These are phyloP conservation scores for Simplicillium sp. DNA, from an alignment of 2,329 filamentous ascomycete species.

Conservation along the genomic window DNA sequence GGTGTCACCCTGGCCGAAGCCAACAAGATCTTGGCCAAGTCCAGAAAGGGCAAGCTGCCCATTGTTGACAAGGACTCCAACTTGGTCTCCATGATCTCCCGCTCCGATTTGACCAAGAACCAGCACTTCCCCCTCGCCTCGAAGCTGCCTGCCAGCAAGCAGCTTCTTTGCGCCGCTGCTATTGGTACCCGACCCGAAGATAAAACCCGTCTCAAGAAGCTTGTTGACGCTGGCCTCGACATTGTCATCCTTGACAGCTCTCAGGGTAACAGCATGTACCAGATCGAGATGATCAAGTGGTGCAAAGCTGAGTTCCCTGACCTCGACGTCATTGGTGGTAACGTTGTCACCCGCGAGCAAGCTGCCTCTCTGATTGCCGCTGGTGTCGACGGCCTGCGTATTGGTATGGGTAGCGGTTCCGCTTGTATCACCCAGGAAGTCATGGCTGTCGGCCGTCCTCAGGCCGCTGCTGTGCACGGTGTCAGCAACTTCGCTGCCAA, in stretches of 20 bases:
- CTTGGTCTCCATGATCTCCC: constrained; percentile 83
- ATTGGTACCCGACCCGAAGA: constrained; percentile 94
- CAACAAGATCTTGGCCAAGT: constrained; percentile 86
- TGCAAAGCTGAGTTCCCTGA: constrained; percentile 78
- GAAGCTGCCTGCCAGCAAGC: constrained; percentile 94
- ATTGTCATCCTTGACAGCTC: constrained; percentile 93
- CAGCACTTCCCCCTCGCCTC: constrained; percentile 93
- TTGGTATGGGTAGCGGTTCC: constrained; percentile 97
- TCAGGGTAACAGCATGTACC: constrained; percentile 97
- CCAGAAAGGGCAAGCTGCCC: constrained; percentile 97
- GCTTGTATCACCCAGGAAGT: constrained; percentile 99
- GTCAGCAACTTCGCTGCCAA: constrained; percentile 82
- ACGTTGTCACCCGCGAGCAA: constrained; percentile 96
- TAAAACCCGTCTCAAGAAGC: constrained; percentile 73
- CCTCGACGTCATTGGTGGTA: constrained; percentile 94
- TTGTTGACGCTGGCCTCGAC: constrained; percentile 91
- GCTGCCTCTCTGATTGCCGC: constrained; percentile 86
- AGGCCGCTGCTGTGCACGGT: constrained; percentile 85
- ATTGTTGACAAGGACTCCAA: constrained; percentile 80
- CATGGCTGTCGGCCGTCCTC: constrained; percentile 95
- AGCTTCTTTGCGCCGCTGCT: constrained; percentile 89
- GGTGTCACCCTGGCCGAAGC: constrained; percentile 81
- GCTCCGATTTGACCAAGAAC: constrained; percentile 98
- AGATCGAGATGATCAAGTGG: constrained; percentile 97
- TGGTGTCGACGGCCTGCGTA: constrained; percentile 90